Base-by-base conservation (phyloP, 495 filamentous ascomycete species). In the Margaritispora aquatica region DNA sequence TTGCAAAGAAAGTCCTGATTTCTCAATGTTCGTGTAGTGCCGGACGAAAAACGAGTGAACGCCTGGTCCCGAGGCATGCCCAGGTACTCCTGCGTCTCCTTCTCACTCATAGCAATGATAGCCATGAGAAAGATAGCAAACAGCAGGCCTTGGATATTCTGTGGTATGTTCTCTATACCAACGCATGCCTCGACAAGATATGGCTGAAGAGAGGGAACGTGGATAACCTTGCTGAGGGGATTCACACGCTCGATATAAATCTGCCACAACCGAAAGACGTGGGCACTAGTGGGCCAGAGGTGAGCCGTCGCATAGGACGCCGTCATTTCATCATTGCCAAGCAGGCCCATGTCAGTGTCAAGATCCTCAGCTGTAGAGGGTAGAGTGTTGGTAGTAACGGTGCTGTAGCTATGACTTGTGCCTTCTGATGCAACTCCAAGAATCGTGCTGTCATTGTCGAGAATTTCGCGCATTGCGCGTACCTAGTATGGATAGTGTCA, bases 231-330 rank as follows among this genome's bases (percentile, higher is more conserved):
- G 34, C 75, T 61, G 26, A 82, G 57, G 7, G 77, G 75, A 59
- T 79, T 69, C 21, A 83, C 74, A 38, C 78, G 80, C 5, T 81
- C 72, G 17, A 79, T 58, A 55, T 79, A 83, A 1, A 75, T 69
- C 64, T 81, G 79, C 77, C 79, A 83, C 9, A 83, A 72, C 51
- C 74, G 72, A 54, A 70, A 67, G 15, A 66, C 60, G 17, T 64
- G 34, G 29, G 15, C 29, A 34, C 29, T 34, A 15, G 29, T 34
- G 29, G 29, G 29, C 29, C 29, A 34, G 29, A 34, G 29, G 29
- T 34, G 29, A 15, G 29, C 29, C 29, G 29, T 34, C 29, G 29
- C 5, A 34, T 34, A 34, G 29, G 29, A 15, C 29, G 29, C 29
- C 29, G 29, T 15, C 29, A 34, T 15, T 34, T 34, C 29, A 34